These are phyloP conservation scores for Dioszegia hungarica DNA, from an alignment of 768 basidiomycete genomes.

Conservation along the genomic window DNA sequence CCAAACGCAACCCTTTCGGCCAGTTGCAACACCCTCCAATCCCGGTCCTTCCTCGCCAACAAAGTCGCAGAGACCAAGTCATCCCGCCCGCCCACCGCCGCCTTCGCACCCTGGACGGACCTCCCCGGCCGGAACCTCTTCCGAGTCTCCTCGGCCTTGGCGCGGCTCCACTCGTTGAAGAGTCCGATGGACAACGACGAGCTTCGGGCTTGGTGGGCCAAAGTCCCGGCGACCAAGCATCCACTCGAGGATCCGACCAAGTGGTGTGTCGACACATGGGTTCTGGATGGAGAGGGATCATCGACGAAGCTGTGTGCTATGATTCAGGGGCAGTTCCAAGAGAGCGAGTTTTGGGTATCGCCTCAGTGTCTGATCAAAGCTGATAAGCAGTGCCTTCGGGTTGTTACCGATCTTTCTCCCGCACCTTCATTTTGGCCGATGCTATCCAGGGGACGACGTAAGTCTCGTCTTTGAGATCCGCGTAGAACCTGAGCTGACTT, in stretches of 20 bases:
- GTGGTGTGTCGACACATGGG: constrained; percentile 80
- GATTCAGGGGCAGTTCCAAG: constrained; percentile 84
- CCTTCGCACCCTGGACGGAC: constrained; percentile 24
- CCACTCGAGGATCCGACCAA: constrained; percentile 73
- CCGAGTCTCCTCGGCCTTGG: constrained; percentile 40
- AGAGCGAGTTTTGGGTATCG: constrained; percentile 58
- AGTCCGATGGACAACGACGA: constrained; percentile 60
- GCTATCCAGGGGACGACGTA: constrained; percentile 77
- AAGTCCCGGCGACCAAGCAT: constrained; percentile 74
- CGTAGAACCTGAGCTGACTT: not conserved
- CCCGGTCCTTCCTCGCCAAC: constrained; percentile 51
- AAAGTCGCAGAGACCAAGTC: constrained; percentile 57
- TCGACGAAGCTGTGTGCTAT: constrained; percentile 59
- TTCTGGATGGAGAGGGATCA: constrained; percentile 52
- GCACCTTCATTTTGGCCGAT: constrained; percentile 80
- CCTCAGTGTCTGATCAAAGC: too few relatives aligned
- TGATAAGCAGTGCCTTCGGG: constrained; percentile 69
- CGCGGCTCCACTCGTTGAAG: constrained; percentile 57
- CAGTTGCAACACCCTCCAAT: constrained; percentile 76
- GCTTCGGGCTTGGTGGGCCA: constrained; percentile 58
- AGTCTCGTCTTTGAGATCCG: constrained; percentile 46
- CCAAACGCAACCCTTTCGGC: constrained; percentile 86
- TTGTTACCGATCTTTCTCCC: constrained; percentile 86
- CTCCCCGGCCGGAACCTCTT: constrained; percentile 35
- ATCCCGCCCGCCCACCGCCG: constrained; percentile 30